These are phyloP conservation scores for Cladophialophora immunda DNA, from an alignment of 2,329 filamentous ascomycete species.

Conservation along the genomic window DNA sequence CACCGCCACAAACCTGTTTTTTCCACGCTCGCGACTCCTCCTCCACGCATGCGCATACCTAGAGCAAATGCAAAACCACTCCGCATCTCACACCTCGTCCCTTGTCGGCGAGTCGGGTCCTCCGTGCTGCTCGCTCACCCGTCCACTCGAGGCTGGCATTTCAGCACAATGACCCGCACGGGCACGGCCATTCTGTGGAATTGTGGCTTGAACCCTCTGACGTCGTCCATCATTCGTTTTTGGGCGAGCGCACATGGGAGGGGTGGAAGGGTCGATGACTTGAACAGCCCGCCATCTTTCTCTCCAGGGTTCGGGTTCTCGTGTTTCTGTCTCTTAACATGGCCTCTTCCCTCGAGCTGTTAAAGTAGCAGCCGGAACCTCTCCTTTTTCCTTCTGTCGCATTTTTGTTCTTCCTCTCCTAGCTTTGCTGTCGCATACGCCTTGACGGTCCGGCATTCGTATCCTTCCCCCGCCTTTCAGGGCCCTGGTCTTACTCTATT, in stretches of 20 bases:
- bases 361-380: not conserved
- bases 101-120: constrained; percentile 1
- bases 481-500: too few relatives aligned
- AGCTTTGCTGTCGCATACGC: constrained; percentile 1
- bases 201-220: constrained; percentile 14
- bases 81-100: not conserved
- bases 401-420: not conserved
- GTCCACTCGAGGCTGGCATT: not conserved
- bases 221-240: constrained; percentile 14
- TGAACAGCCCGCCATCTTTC: constrained; percentile 15
- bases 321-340: constrained; percentile 3
- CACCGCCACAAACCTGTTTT: constrained; percentile 36
- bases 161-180: not conserved
- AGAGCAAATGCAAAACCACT: too few relatives aligned
- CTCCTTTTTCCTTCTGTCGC: constrained; percentile 4
- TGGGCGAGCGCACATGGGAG: not conserved
- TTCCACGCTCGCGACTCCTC: not conserved
- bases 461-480: constrained; percentile 2
- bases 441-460: not conserved
- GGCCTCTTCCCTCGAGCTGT: constrained; percentile 7
- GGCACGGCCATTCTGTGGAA: constrained; percentile 5
- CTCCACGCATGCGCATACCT: not conserved
- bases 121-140: not conserved
- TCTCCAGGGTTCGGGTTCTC: not conserved
- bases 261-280: not conserved